These are phyloP conservation scores for Lunularia cruciata DNA, from an alignment of 225 moss, liverwort and hornwort genomes.

Conservation along the genomic window DNA sequence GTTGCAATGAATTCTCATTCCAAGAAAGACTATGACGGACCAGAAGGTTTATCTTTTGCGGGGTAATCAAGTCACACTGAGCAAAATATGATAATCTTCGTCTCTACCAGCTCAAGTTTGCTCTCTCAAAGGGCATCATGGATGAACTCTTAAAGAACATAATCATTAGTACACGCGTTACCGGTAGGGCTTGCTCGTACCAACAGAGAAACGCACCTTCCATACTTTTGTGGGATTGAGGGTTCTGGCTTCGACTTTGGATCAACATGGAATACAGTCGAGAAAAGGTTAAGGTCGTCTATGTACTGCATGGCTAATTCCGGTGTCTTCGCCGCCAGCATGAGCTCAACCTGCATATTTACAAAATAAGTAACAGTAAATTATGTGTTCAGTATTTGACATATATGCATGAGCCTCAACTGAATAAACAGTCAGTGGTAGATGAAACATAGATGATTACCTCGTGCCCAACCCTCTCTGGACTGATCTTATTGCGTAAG, in stretches of 20 bases:
- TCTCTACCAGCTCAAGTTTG: too few relatives aligned
- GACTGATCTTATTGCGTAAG: slow-evolving; percentile 79
- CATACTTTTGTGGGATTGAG: slow-evolving; percentile 52
- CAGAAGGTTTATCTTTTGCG: too few relatives aligned
- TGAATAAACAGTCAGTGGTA: background rate
- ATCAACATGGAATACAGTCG: slow-evolving; percentile 58
- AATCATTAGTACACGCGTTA: too few relatives aligned
- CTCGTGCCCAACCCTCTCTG: slow-evolving; percentile 90
- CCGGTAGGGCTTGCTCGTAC: too few relatives aligned
- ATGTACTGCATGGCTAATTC: slow-evolving; percentile 56
- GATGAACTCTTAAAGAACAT: too few relatives aligned
- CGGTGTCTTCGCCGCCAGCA: slow-evolving; percentile 67
- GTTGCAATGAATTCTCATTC: background rate
- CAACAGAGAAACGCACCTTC: slow-evolving; percentile 40
- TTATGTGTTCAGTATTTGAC: too few relatives aligned
- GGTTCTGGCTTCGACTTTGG: slow-evolving; percentile 45
- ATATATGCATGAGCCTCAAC: background rate
- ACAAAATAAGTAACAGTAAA: too few relatives aligned
- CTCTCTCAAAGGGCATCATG: too few relatives aligned
- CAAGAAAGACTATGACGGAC: background rate
- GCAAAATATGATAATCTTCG: too few relatives aligned
- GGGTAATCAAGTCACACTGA: too few relatives aligned
- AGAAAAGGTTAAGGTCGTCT: slow-evolving; percentile 67
- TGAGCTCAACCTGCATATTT: slow-evolving; percentile 65
- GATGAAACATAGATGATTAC: slow-evolving; percentile 30